Percentiles rank a stretch among this genome's conserved stretches.
These are phyloP conservation scores for Betula pendula DNA, from an alignment of 306 rosid genomes.

Conservation along the genomic window DNA sequence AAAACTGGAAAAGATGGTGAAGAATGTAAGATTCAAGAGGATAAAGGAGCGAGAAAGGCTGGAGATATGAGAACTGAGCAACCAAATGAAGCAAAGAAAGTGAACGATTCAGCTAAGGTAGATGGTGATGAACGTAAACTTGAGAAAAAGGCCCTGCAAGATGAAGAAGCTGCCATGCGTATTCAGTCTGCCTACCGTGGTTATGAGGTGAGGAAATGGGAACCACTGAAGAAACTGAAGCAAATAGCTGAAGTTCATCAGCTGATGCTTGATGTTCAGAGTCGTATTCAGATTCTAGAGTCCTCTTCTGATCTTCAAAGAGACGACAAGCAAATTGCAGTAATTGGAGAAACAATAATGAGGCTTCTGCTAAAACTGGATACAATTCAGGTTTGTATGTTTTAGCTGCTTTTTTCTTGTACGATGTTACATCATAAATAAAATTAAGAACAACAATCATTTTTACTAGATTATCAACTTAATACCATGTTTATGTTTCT, in stretches of 20 bases:
- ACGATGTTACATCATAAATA: background rate
- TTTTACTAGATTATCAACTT: background rate
- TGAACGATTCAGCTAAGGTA: background rate
- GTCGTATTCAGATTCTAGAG: conserved; percentile 42
- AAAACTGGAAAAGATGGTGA: conserved; percentile 16
- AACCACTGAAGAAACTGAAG: conserved; percentile 66
- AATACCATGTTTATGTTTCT: background rate
- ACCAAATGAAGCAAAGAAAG: conserved; percentile 1
- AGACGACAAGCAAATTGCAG: conserved; percentile 44
- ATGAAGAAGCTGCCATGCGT: conserved; percentile 58
- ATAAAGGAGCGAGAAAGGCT: conserved; percentile 6
- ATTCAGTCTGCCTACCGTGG: conserved; percentile 79
- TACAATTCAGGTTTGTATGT: conserved; percentile 61
- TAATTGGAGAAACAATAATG: conserved; percentile 78
- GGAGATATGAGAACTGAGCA: conserved; percentile 12
- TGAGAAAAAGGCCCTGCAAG: conserved; percentile 32
- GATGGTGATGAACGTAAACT: conserved; percentile 1
- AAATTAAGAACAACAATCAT: background rate
- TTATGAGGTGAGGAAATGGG: conserved; percentile 62
- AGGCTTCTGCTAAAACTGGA: conserved; percentile 68
- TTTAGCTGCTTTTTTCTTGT: background rate
- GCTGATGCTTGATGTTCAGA: conserved; percentile 44
- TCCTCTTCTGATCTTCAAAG: conserved; percentile 31
- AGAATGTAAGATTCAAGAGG: background rate
- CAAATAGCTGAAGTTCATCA: conserved; percentile 54